Conservation (phyloP, 2,329 filamentous ascomycete genomes). For the Xylaria sp. region DNA sequence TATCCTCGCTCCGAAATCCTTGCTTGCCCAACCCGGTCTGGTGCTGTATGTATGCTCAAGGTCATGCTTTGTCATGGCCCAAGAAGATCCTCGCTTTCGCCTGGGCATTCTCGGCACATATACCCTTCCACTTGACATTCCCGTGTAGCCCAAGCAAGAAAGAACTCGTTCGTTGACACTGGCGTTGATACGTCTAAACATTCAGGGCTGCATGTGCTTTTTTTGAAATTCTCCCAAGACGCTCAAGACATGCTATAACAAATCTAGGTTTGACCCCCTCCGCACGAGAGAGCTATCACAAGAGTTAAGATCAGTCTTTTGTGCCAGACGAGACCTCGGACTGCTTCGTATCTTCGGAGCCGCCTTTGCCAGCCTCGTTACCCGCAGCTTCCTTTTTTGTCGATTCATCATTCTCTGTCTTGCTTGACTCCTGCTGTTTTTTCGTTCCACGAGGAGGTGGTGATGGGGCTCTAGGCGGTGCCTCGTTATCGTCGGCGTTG, state of each 20-base stretch:
- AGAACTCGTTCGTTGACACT: constrained; percentile 34
- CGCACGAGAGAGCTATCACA: constrained; percentile 7
- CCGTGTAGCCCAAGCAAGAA: constrained; percentile 33
- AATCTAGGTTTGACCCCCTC: constrained; percentile 18
- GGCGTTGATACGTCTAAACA: constrained; percentile 34
- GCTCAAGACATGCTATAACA: constrained; percentile 24
- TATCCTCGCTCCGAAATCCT: constrained; percentile 15
- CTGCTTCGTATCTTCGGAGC: constrained; percentile 36
- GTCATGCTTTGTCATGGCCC: constrained; percentile 15
- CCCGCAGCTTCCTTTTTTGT: constrained; percentile 34
- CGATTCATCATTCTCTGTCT: constrained; percentile 34
- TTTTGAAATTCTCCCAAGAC: constrained; percentile 26
- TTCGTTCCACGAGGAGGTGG: constrained; percentile 40
- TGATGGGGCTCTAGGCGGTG: constrained; percentile 42
- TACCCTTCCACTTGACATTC: constrained; percentile 27
- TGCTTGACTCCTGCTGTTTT: constrained; percentile 36
- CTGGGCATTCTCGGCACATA: constrained; percentile 18
- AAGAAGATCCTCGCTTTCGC: constrained; percentile 14
- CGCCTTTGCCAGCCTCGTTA: constrained; percentile 36
- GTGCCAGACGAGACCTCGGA: constrained; percentile 31
- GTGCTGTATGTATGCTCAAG: constrained; percentile 22
- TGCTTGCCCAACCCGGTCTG: constrained; percentile 14
- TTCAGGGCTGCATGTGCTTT: constrained; percentile 29
- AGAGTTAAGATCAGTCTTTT: constrained; percentile 34
- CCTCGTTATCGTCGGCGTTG: constrained; percentile 38